These are phyloP conservation scores for Coemansia sp. DNA, from an alignment of 192 early-diverging fungal species.

Conservation along the genomic window DNA sequence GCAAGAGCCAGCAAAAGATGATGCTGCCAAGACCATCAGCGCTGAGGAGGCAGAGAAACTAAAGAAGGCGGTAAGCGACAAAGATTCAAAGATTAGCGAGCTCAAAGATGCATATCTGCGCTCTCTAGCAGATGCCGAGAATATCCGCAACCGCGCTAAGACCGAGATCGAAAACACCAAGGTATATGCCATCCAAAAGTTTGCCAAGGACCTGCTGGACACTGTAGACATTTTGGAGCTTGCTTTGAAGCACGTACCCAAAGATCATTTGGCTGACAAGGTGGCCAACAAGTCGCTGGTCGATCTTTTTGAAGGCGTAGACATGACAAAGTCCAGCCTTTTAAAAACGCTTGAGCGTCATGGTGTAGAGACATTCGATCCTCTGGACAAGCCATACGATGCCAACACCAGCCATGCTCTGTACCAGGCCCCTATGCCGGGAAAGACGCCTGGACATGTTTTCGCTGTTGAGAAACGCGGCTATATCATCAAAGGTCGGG, in stretches of 20 bases:
- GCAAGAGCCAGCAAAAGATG: slow-evolving; percentile 10
- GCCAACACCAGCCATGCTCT: slow-evolving; percentile 92
- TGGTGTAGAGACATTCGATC: slow-evolving; percentile 78
- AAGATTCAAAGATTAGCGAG: slow-evolving; percentile 55
- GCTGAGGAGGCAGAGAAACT: slow-evolving; percentile 35
- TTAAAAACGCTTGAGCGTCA: slow-evolving; percentile 82
- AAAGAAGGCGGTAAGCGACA: slow-evolving; percentile 32
- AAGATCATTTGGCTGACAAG: slow-evolving; percentile 56
- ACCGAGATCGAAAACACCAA: slow-evolving; percentile 79
- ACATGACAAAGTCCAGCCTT: slow-evolving; percentile 83
- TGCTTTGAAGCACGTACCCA: slow-evolving; percentile 86
- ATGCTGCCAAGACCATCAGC: slow-evolving; percentile 8
- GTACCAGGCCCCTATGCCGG: slow-evolving; percentile 87
- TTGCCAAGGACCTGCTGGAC: slow-evolving; percentile 93
- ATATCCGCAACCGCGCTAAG: slow-evolving; percentile 84
- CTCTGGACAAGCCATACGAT: slow-evolving; percentile 88
- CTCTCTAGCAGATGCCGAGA: slow-evolving; percentile 94
- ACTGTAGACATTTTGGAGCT: slow-evolving; percentile 88
- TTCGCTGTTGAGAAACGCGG: slow-evolving; percentile 90
- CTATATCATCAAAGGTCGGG: slow-evolving; percentile 88
- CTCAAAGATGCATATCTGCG: slow-evolving; percentile 83
- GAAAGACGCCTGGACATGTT: slow-evolving; percentile 84
- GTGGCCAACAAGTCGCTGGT: slow-evolving; percentile 62
- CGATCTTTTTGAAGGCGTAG: slow-evolving; percentile 83
- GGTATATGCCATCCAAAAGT: slow-evolving; percentile 93